Conservation (phyloP, 495 filamentous ascomycete genomes). For the Chaetomidium leptoderma region DNA sequence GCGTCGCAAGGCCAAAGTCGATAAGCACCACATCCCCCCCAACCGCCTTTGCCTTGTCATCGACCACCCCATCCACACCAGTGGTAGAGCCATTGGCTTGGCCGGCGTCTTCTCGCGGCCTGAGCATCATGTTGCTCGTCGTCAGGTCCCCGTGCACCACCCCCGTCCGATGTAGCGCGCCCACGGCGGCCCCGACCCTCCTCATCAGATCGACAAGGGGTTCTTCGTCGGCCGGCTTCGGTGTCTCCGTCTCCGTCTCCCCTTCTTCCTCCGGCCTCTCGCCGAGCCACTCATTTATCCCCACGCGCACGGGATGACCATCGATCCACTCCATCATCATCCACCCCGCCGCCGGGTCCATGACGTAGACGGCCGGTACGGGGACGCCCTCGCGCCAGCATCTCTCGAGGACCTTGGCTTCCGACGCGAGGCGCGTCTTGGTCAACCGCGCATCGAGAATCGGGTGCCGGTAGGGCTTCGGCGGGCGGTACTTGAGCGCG, state of each 20-base stretch:
- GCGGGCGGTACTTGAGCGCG: conserved; percentile 88
- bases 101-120: conserved; percentile 32
- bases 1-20: conserved; percentile 88
- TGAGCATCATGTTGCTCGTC: conserved; percentile 93
- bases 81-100: conserved; percentile 13
- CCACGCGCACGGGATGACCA: conserved; percentile 62
- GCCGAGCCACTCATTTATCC: conserved; percentile 61
- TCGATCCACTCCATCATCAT: conserved; percentile 87
- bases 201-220: conserved; percentile 57
- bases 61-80: conserved; percentile 13
- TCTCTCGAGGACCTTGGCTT: conserved; percentile 77
- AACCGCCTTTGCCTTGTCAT: conserved; percentile 30
- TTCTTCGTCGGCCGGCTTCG: conserved; percentile 25
- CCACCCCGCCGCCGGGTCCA: conserved; percentile 75
- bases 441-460: conserved; percentile 84
- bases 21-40: conserved; percentile 82
- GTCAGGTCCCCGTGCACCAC: conserved; percentile 95
- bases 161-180: conserved; percentile 73
- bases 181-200: conserved; percentile 68
- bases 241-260: background rate
- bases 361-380: conserved; percentile 71
- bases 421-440: conserved; percentile 75
- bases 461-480: conserved; percentile 90
- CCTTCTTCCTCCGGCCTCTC: conserved; percentile 41
- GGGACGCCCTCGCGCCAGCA: conserved; percentile 69